Conservation (phyloP, 2,329 filamentous ascomycete genomes). For the Malbranchea cinnamomea region DNA sequence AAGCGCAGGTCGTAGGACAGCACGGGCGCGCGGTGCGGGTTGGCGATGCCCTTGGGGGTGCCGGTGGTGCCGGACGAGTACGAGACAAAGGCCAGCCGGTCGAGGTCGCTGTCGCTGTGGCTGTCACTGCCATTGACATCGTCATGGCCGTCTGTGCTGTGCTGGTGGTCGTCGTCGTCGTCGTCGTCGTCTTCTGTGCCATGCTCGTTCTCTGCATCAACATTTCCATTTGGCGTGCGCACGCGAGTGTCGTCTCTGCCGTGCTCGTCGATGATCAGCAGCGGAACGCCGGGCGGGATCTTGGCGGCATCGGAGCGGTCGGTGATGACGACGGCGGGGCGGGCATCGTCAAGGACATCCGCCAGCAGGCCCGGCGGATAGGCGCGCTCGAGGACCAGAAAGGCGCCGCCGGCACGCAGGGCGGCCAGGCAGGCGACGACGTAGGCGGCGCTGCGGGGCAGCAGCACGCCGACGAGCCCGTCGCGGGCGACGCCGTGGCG, state of each 20-base stretch:
- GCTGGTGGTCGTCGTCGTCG: not conserved
- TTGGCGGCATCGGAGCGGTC: conserved; percentile 48
- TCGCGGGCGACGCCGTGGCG: conserved; percentile 61
- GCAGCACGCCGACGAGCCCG: conserved; percentile 57
- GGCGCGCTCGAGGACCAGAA: conserved; percentile 64
- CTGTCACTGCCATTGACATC: no score
- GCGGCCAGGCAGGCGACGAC: conserved; percentile 65
- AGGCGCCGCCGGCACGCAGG: conserved; percentile 65
- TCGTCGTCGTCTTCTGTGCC: conserved; percentile 29
- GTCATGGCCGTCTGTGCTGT: no score
- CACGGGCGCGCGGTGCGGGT: conserved; percentile 59
- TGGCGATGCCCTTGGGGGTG: conserved; percentile 68
- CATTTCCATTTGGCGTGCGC: no score
- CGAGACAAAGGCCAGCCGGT: conserved; percentile 63
- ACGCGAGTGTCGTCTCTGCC: not conserved
- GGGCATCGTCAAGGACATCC: conserved; percentile 63
- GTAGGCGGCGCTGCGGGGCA: conserved; percentile 63
- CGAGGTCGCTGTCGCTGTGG: conserved; percentile 46
- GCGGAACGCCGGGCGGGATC: conserved; percentile 44
- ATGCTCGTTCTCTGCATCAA: no score
- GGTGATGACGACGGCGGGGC: conserved; percentile 56
- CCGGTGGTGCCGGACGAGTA: conserved; percentile 68
- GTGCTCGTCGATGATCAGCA: conserved; percentile 49
- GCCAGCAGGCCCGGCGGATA: conserved; percentile 60
- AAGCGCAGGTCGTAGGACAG: conserved; percentile 62